Base-by-base conservation (phyloP, 1,139 yeast species). In the Pichia sp. region DNA sequence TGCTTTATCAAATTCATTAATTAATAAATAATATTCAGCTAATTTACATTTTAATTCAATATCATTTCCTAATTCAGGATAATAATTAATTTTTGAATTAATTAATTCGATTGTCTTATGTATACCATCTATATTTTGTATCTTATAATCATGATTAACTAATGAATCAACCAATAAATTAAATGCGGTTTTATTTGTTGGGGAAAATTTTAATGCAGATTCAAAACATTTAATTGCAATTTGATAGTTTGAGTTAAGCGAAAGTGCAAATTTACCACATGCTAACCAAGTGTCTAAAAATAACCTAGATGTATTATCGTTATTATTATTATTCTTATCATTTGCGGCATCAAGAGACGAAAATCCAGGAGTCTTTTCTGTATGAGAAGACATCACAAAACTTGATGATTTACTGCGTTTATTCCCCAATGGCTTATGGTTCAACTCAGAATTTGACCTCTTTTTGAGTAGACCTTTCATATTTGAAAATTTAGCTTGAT, bases 1-100 rank as follows among this genome's bases (percentile, higher is more conserved):
- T 0, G 82, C 78, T 49, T 74, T 77, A 41, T 74, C 78, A 42
- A 65, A 66, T 48, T 74, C 67, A 31, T 75, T 72, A 10, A 74
- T 55, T 23, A 69, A 57, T 27, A 75, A 54, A 54, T 76, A 76
- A 46, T 78, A 71, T 50, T 73, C 77, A 0, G 77, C 67, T 41
- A 76, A 61, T 54, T 74, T 80, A 42, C 66, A 68, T 65, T 73
- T 73, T 7, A 76, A 54, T 6, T 55, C 52, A 0, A 71, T 53
- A 42, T 67, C 68, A 40, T 64, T 64, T 35, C 64, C 55, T 30
- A 75, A 55, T 3, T 56, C 57, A 5, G 61, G 45, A 66, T 68
- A 56, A 47, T 64, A 47, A 46, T 68, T 70, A 38, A 75, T 56
- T 5, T 75, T 65, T 23, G 65, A 56, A 40, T 66, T 65, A 12